phyloP scores from a whole-genome alignment of 345 rosid species.

The Pistacia atlantica region DNA sequence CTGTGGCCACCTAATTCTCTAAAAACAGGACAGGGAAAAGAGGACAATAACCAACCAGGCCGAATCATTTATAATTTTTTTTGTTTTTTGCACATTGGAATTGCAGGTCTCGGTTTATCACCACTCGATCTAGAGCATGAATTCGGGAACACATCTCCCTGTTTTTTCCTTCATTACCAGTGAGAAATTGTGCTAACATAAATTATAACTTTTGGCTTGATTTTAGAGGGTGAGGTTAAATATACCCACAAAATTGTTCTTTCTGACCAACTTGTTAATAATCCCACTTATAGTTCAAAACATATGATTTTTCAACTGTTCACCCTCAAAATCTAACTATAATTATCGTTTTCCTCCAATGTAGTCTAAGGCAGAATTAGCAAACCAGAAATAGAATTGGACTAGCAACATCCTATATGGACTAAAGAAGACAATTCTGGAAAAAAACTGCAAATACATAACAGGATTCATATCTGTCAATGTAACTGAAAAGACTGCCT shows the following conservation, averaged over 20 bases:
- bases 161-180: neutral
- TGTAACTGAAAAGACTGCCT: neutral
- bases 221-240: too few relatives aligned
- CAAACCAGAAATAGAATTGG: too few relatives aligned
- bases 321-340: neutral
- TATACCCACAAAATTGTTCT: too few relatives aligned
- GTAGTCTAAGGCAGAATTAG: too few relatives aligned
- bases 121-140: neutral
- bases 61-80: accelerated
- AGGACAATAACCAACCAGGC: neutral
- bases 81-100: too few relatives aligned
- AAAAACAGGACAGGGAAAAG: neutral
- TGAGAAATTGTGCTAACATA: neutral
- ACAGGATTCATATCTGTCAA: neutral
- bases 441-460: too few relatives aligned
- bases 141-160: neutral
- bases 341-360: too few relatives aligned
- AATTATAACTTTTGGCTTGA: neutral
- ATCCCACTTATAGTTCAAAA: too few relatives aligned
- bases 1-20: neutral
- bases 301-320: too few relatives aligned
- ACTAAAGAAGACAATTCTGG: too few relatives aligned
- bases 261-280: too few relatives aligned
- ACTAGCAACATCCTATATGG: neutral
- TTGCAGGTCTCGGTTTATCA: neutral